phyloP scores from a whole-genome alignment of 106 monocot genomes.

The Apostasia shenzhenica region DNA sequence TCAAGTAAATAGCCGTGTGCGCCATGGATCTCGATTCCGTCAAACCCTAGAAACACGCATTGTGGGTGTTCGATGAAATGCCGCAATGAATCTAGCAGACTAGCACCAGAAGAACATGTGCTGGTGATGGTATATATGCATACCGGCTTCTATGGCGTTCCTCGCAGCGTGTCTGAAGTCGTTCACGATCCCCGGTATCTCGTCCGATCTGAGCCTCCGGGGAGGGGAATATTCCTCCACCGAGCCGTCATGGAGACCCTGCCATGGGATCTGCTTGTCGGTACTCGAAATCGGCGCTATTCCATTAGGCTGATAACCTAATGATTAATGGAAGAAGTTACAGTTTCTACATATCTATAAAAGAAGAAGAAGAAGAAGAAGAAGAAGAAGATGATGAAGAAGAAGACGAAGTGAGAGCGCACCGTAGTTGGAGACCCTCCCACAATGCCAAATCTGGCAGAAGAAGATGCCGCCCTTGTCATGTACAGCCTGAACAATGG shows the following conservation, averaged over 20 bases:
- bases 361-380: not conserved
- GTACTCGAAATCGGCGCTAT: conserved; percentile 33
- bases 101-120: too few relatives aligned
- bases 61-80: too few relatives aligned
- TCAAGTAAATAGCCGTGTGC: not conserved
- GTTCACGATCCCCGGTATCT: conserved; percentile 26
- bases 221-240: conserved; percentile 24
- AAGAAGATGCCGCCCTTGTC: conserved; percentile 43
- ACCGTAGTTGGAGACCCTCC: conserved; percentile 28
- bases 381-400: not conserved
- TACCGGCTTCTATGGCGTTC: conserved; percentile 47
- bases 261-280: conserved; percentile 9
- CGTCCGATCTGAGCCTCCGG: conserved; percentile 15
- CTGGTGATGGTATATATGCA: not conserved
- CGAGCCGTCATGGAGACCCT: not conserved
- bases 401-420: not conserved
- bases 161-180: conserved; percentile 45
- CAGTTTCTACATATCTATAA: too few relatives aligned
- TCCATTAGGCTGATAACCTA: conserved; percentile 35
- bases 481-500: conserved; percentile 42
- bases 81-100: too few relatives aligned
- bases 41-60: not conserved
- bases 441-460: conserved; percentile 38
- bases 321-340: too few relatives aligned
- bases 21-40: not conserved